Evolutionary conservation across 192 early-diverging fungal species (phyloP), one percentile per base, ranked within the genome.

Genomic region (Geranomyces variabilis): DNA sequence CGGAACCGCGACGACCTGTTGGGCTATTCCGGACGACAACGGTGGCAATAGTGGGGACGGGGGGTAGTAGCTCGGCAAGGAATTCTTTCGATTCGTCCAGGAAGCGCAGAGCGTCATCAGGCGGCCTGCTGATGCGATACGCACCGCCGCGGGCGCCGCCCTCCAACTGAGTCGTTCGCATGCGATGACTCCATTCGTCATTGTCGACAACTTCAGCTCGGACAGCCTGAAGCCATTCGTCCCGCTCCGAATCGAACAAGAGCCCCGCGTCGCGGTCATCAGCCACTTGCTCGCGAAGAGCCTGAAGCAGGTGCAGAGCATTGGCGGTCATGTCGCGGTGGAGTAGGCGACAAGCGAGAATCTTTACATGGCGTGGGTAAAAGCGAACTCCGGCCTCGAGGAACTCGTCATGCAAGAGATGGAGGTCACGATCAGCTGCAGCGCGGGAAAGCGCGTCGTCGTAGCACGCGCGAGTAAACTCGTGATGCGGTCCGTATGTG

Each of bases 271-370:
- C 66, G 28, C 66, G 66, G 17, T 67, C 69, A 17, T 65, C 64
- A 22, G 24, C 21, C 17, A 81, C 59, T 63, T 85, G 84, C n/a
- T 66, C 48, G 9, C 69, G 36, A 72, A 85, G 63, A 13, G 63
- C 53, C 60, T 67, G 49, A 22, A 85, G 64, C 17, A 83, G 63
- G 53, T 79, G 71, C n/a, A 85, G 63, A 21, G 84, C 80, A 57
- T 83, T 85, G 62, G 73, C 66, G 0, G 84, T 81, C 84, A 85
- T 85, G 67, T 85, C 78, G 15, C 84, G 77, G 55, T 85, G 84
- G 1, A 85, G 70, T 21, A 85, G 75, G 8, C 84, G 51, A 41
- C 84, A 85, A 1, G 84, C 84, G 14, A 85, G 70, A 31, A 85
- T 85, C 58, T 86, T 86, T 44, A 86, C 68, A 51, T 86, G 84